These are phyloP conservation scores for Xylaria sp. DNA, from an alignment of 2,329 filamentous ascomycete genomes.

Conservation along the genomic window DNA sequence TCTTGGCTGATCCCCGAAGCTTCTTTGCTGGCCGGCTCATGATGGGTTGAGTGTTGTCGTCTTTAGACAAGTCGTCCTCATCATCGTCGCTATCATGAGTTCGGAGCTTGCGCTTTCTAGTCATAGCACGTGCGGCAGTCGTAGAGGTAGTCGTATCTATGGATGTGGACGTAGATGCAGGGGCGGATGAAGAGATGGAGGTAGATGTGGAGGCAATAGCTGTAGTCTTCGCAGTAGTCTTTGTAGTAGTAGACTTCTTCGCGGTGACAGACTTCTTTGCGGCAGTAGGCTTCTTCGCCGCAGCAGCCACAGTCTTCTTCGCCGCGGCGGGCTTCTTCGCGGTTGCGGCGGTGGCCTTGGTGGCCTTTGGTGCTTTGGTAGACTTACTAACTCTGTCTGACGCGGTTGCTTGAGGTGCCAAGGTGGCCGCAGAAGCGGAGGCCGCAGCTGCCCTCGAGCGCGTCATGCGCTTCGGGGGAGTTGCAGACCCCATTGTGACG, in stretches of 20 bases:
- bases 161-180: slow-evolving; percentile 9
- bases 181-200: neutral
- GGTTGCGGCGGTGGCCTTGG: slow-evolving; percentile 43
- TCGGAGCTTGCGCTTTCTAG: slow-evolving; percentile 65
- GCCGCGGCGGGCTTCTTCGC: slow-evolving; percentile 32
- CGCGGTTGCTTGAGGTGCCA: slow-evolving; percentile 52
- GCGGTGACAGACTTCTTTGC: slow-evolving; percentile 41
- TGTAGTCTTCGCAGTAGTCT: slow-evolving; percentile 49
- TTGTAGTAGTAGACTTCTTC: slow-evolving; percentile 50
- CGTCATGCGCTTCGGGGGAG: slow-evolving; percentile 70
- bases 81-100: slow-evolving; percentile 60
- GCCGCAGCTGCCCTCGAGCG: slow-evolving; percentile 56
- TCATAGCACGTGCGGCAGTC: slow-evolving; percentile 39
- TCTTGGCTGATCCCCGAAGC: slow-evolving; percentile 61
- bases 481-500: slow-evolving; percentile 62
- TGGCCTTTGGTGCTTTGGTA: slow-evolving; percentile 49
- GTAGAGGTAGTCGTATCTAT: slow-evolving; percentile 10
- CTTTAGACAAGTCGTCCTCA: slow-evolving; percentile 55
- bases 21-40: slow-evolving; percentile 53
- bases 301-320: slow-evolving; percentile 8
- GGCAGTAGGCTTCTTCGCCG: slow-evolving; percentile 21
- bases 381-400: slow-evolving; percentile 44
- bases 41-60: slow-evolving; percentile 43
- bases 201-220: slow-evolving; percentile 21
- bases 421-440: slow-evolving; percentile 55